These are phyloP conservation scores for Tubosaeta brunneosetosa DNA, from an alignment of 768 basidiomycete genomes.

Conservation along the genomic window DNA sequence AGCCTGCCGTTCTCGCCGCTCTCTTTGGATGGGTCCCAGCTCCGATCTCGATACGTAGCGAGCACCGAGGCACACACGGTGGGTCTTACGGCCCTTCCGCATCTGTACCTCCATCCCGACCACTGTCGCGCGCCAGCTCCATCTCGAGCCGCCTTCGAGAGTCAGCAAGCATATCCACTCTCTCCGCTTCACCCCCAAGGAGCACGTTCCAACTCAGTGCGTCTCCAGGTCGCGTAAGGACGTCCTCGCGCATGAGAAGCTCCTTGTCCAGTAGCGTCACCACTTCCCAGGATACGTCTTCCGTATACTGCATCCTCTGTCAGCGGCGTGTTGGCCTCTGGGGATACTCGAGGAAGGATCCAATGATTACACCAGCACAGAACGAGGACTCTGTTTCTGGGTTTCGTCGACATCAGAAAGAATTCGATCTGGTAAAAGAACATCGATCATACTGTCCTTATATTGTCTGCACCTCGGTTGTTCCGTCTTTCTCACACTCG, in stretches of 20 bases:
- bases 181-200: slow-evolving; percentile 17
- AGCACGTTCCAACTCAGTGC: slow-evolving; percentile 15
- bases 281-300: slow-evolving; percentile 39
- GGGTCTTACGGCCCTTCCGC: slow-evolving; percentile 27
- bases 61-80: slow-evolving; percentile 9
- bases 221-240: slow-evolving; percentile 13
- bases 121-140: slow-evolving; percentile 31
- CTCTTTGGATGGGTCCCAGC: slow-evolving; percentile 48
- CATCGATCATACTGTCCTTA: slow-evolving; percentile 88
- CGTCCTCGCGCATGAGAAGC: slow-evolving; percentile 7
- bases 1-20: slow-evolving; percentile 38
- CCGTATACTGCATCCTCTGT: slow-evolving; percentile 65
- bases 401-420: slow-evolving; percentile 33
- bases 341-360: slow-evolving; percentile 49
- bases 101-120: slow-evolving; percentile 29
- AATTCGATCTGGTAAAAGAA: slow-evolving; percentile 73
- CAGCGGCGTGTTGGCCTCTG: slow-evolving; percentile 78
- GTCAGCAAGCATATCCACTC: slow-evolving; percentile 19
- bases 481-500: slow-evolving; percentile 49
- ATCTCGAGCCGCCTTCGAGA: slow-evolving; percentile 21
- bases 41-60: slow-evolving; percentile 21
- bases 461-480: slow-evolving; percentile 60
- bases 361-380: slow-evolving; percentile 2
- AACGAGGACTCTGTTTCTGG: slow-evolving; percentile 19
- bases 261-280: slow-evolving; percentile 1